Evolutionary conservation across 2,329 filamentous ascomycete genomes (phyloP).

Genomic region (Trichothecium roseum): DNA sequence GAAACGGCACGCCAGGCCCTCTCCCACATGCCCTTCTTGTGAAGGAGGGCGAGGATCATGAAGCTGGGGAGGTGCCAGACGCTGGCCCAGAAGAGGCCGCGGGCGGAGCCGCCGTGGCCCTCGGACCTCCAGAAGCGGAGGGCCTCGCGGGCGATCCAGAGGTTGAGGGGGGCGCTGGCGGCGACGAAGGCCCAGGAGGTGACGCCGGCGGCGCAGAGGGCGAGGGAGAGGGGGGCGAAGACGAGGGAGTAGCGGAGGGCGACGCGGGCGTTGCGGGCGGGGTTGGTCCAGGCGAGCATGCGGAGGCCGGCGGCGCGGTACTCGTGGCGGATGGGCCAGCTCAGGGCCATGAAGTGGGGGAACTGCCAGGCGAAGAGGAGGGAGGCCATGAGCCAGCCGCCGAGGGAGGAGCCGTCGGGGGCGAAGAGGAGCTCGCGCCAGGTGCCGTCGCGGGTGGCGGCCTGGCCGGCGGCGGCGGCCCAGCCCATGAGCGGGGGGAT

Average conservation of each 20-base stretch:
- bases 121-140: conserved; percentile 70
- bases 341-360: conserved; percentile 92
- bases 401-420: conserved; percentile 48
- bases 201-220: conserved; percentile 66
- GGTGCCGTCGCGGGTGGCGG: conserved; percentile 62
- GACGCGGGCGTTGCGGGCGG: conserved; percentile 74
- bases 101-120: conserved; percentile 69
- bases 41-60: conserved; percentile 78
- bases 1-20: conserved; percentile 64
- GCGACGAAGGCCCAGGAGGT: conserved; percentile 79
- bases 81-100: conserved; percentile 90
- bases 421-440: conserved; percentile 72
- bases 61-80: conserved; percentile 91
- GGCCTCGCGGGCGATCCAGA: conserved; percentile 75
- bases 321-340: conserved; percentile 80
- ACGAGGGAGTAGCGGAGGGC: conserved; percentile 76
- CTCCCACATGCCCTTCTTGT: conserved; percentile 89
- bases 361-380: conserved; percentile 95
- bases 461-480: conserved; percentile 87
- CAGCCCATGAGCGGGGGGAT: conserved; percentile 97
- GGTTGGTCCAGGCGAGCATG: conserved; percentile 81
- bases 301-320: conserved; percentile 62
- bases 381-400: conserved; percentile 80
- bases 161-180: conserved; percentile 73
- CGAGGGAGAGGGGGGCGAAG: conserved; percentile 80